These are phyloP conservation scores for Priceomyces melissophilus DNA, from an alignment of 805 yeast species.

Conservation along the genomic window DNA sequence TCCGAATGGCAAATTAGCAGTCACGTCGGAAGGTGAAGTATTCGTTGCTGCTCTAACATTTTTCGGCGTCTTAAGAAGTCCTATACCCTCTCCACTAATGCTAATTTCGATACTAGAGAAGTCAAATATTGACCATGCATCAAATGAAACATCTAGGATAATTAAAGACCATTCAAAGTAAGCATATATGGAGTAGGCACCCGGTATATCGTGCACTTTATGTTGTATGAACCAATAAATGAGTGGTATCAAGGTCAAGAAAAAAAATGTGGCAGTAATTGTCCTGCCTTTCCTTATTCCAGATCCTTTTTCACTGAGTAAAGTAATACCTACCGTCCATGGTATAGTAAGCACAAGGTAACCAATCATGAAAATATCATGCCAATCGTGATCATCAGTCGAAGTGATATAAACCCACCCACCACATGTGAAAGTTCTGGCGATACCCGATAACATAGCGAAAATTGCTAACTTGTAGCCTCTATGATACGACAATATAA, in stretches of 20 bases:
- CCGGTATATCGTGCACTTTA: slow-evolving; percentile 79
- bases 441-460: slow-evolving; percentile 59
- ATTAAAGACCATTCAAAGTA: slow-evolving; percentile 93
- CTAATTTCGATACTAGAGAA: slow-evolving; percentile 59
- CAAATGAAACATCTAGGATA: slow-evolving; percentile 79
- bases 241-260: slow-evolving; percentile 73
- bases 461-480: slow-evolving; percentile 35
- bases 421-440: slow-evolving; percentile 94
- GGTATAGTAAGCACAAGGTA: slow-evolving; percentile 89
- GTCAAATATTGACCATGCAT: slow-evolving; percentile 72
- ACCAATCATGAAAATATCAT: slow-evolving; percentile 91
- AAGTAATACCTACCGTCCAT: slow-evolving; percentile 70
- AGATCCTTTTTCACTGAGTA: slow-evolving; percentile 44
- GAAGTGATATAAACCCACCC: slow-evolving; percentile 98
- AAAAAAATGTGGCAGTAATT: slow-evolving; percentile 58
- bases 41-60: slow-evolving; percentile 11
- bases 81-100: slow-evolving; percentile 25
- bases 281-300: slow-evolving; percentile 49
- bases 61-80: slow-evolving; percentile 5
- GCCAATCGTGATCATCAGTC: slow-evolving; percentile 95
- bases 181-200: slow-evolving; percentile 95
- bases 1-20: slow-evolving; percentile 28
- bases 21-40: slow-evolving; percentile 2
- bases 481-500: slow-evolving; percentile 42
- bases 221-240: slow-evolving; percentile 89